Percentiles rank a stretch among this genome's conserved stretches.
Conservation (phyloP, 352 stramenopile species). For the Blastocystis sp. region DNA sequence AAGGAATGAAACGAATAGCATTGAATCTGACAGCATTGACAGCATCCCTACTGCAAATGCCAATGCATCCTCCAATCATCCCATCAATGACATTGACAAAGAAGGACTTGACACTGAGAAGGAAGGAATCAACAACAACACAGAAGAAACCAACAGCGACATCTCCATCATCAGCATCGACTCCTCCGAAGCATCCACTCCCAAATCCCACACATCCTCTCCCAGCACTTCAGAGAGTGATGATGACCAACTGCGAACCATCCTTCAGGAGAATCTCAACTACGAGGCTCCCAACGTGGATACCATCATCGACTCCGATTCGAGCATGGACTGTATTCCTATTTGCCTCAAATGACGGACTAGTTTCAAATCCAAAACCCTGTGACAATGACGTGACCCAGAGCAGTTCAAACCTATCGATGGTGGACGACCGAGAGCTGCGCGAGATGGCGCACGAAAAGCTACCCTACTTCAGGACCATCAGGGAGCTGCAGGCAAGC, state of each 20-base stretch:
- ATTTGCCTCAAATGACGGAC: not conserved
- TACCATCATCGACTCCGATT: not conserved
- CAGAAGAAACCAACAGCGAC: no score
- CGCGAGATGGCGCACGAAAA: constrained; percentile 8
- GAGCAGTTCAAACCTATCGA: not conserved
- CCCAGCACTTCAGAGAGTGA: not conserved
- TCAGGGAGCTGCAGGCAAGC: constrained; percentile 4
- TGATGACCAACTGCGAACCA: not conserved
- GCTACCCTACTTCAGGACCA: constrained; percentile 45
- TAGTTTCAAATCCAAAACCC: not conserved
- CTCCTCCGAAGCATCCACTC: no score
- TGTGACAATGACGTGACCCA: not conserved
- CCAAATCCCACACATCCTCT: no score
- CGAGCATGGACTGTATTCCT: not conserved
- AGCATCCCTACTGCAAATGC: no score
- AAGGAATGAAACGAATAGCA: no score
- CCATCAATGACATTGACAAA: no score
- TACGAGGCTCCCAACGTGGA: not conserved
- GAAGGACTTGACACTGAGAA: no score
- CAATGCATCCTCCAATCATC: no score
- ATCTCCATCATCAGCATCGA: no score
- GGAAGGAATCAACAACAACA: no score
- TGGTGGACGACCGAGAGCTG: not conserved
- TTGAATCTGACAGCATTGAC: no score
- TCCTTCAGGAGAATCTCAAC: not conserved